Percentiles rank a stretch among this genome's conserved stretches.
These are phyloP conservation scores for Sporothrix pseudoabietina DNA, from an alignment of 2,329 filamentous ascomycete species.

Conservation along the genomic window DNA sequence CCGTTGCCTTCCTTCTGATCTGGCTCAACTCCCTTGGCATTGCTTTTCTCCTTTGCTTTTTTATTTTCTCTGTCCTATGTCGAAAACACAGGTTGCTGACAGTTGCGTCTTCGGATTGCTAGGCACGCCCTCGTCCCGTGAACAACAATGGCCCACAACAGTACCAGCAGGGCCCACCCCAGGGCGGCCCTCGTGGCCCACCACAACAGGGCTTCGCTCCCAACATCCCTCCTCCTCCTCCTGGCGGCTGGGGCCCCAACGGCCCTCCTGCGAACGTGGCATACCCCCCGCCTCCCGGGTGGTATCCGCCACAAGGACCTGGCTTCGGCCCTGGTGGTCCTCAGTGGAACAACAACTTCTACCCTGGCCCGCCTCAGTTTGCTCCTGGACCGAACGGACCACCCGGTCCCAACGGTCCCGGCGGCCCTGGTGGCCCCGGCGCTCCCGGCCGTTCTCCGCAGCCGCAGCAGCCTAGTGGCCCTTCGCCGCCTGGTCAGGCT, in stretches of 20 bases:
- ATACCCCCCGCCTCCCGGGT: conserved; percentile 75
- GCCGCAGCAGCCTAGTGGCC: conserved; percentile 44
- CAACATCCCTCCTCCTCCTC: conserved; percentile 40
- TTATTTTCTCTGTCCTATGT: background rate
- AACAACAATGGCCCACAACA: conserved; percentile 40
- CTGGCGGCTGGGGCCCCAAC: conserved; percentile 40
- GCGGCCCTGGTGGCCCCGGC: conserved; percentile 36
- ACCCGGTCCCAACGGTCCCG: conserved; percentile 35
- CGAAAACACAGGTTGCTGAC: conserved; percentile 17
- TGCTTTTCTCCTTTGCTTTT: background rate
- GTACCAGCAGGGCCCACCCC: conserved; percentile 37
- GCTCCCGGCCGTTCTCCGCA: conserved; percentile 34
- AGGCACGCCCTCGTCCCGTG: conserved; percentile 46
- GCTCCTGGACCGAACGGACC: conserved; percentile 37
- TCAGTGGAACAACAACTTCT: conserved; percentile 60
- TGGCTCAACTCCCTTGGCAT: conserved; percentile 16
- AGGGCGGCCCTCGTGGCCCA: conserved; percentile 30
- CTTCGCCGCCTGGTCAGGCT: conserved; percentile 53
- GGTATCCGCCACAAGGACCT: conserved; percentile 72
- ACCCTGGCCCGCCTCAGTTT: conserved; percentile 51
- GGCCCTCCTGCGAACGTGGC: conserved; percentile 55
- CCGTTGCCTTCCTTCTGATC: conserved; percentile 99
- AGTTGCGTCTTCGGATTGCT: conserved; percentile 16
- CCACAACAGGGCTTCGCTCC: conserved; percentile 39
- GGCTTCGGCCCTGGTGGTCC: conserved; percentile 69